A percentile compares a stretch with the other conserved stretches of the same genome.
phyloP scores from a whole-genome alignment of 257 asterid species.

The Nicotiana obtusifolia region DNA sequence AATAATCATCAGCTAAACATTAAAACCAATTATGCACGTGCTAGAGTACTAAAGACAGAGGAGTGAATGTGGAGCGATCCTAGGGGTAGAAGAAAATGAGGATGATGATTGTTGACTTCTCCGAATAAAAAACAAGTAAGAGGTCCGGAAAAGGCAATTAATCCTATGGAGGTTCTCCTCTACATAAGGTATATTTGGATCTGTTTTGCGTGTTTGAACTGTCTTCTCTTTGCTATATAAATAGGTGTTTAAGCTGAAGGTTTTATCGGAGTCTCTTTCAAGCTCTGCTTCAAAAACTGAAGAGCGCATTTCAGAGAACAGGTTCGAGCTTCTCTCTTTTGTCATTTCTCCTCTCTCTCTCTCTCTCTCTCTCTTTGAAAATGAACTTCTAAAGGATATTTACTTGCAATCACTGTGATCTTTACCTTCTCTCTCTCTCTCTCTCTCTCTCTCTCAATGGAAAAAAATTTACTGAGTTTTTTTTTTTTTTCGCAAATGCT shows the following conservation, averaged over 20 bases:
- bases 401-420: neutral
- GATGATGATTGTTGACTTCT: neutral
- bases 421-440: neutral
- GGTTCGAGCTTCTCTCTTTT: slow-evolving; percentile 36
- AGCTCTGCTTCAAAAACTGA: slow-evolving; percentile 74
- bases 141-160: neutral
- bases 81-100: neutral
- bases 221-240: slow-evolving; percentile 14
- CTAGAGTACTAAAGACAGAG: neutral
- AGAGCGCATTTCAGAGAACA: slow-evolving; percentile 67
- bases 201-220: neutral
- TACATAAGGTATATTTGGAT: neutral
- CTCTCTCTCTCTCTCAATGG: neutral
- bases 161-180: neutral
- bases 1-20: neutral
- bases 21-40: neutral
- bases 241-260: slow-evolving; percentile 84
- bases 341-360: neutral
- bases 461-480: neutral
- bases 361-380: neutral
- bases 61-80: neutral
- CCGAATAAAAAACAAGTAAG: neutral
- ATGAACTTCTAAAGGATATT: neutral
- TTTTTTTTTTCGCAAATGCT: neutral
- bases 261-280: slow-evolving; percentile 80